phyloP scores from a whole-genome alignment of 164 flowering plant species.

The Vitis cinerea region DNA sequence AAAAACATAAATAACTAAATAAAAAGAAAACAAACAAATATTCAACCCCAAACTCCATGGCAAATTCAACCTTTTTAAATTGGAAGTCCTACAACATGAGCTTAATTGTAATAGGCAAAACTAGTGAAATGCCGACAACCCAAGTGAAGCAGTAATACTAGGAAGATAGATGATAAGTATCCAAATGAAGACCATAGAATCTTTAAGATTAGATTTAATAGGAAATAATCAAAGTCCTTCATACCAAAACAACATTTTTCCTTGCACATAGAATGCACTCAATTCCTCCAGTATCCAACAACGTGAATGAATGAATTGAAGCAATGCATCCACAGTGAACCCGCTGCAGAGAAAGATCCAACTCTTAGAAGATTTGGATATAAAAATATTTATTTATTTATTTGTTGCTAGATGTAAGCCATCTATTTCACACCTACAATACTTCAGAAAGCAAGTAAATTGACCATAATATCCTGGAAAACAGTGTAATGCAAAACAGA shows the following conservation, averaged over 20 bases:
- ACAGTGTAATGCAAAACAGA: not conserved
- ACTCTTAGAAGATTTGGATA: not conserved
- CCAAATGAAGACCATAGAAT: too few relatives aligned
- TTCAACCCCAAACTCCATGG: not conserved
- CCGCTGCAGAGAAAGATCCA: conserved; percentile 47
- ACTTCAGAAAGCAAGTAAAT: not conserved
- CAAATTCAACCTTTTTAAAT: not conserved
- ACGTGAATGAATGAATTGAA: conserved; percentile 53
- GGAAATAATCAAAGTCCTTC: conserved; percentile 12
- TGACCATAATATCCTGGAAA: not conserved
- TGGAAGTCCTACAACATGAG: not conserved
- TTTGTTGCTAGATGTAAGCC: too few relatives aligned
- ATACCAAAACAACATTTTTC: conserved; percentile 59
- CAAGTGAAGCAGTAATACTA: not conserved
- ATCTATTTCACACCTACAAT: not conserved
- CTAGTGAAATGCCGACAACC: not conserved
- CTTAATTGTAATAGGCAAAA: not conserved
- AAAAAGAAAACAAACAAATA: too few relatives aligned
- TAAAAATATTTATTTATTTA: too few relatives aligned
- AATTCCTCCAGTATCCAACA: conserved; percentile 89
- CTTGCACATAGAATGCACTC: conserved; percentile 74
- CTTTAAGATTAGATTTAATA: too few relatives aligned
- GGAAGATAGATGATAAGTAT: not conserved
- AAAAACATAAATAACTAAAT: too few relatives aligned
- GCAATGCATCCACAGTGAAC: conserved; percentile 94